phyloP scores from a whole-genome alignment of 192 early-diverging fungal species.

The Coemansia sp. region DNA sequence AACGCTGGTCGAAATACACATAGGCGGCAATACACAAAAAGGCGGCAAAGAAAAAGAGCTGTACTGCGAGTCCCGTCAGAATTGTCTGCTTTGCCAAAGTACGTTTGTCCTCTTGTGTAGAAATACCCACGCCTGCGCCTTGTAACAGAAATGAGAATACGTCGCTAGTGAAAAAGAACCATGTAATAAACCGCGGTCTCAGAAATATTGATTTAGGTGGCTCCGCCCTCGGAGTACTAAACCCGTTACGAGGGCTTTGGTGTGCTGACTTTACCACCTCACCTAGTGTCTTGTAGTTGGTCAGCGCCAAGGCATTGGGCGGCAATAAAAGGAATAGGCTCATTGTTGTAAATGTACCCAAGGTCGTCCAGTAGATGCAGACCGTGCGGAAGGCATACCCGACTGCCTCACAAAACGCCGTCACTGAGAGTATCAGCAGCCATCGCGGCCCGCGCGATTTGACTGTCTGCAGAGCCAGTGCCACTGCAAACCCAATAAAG shows the following conservation, averaged over 20 bases:
- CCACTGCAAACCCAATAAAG: not conserved
- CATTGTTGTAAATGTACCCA: slow-evolving; percentile 22
- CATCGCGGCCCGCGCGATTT: slow-evolving; percentile 5
- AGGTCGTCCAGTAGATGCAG: slow-evolving; percentile 25
- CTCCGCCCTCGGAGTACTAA: not conserved
- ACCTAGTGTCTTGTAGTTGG: slow-evolving; percentile 42
- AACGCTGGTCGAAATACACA: not conserved
- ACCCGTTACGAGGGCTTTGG: not conserved
- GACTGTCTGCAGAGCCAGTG: slow-evolving; percentile 7
- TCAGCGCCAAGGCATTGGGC: slow-evolving; percentile 36
- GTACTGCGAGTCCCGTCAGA: slow-evolving; percentile 24
- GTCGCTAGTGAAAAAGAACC: slow-evolving; percentile 42
- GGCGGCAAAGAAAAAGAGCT: slow-evolving; percentile 17
- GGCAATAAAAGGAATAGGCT: slow-evolving; percentile 36
- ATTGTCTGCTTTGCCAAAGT: slow-evolving; percentile 25
- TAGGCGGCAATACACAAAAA: slow-evolving; percentile 16
- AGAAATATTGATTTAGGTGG: slow-evolving; percentile 3
- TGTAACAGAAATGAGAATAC: slow-evolving; percentile 33
- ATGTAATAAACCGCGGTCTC: slow-evolving; percentile 27
- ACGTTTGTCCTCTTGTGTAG: slow-evolving; percentile 9
- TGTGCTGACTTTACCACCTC: slow-evolving; percentile 7
- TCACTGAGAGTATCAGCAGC: slow-evolving; percentile 9
- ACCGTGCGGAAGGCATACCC: slow-evolving; percentile 30
- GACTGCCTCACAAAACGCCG: slow-evolving; percentile 25
- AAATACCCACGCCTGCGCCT: slow-evolving; percentile 26